Evolutionary conservation across 2,329 filamentous ascomycete species (phyloP).

Genomic region (Botrytis paeoniae): DNA sequence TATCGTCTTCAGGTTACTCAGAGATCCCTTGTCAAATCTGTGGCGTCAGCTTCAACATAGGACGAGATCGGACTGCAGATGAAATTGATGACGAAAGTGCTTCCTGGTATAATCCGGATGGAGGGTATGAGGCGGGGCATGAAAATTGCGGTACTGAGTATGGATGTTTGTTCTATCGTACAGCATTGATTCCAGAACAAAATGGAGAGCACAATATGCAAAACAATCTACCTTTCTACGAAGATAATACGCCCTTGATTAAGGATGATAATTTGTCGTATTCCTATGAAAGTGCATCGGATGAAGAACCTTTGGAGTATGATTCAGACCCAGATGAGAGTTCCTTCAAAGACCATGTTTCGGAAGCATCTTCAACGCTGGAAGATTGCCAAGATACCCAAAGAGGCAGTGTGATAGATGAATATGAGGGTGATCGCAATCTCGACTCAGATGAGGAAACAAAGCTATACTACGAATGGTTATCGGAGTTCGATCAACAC

Average conservation of each 20-base stretch:
- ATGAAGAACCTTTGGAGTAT: not conserved
- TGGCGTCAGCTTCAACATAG: not conserved
- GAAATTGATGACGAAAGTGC: not conserved
- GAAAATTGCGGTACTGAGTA: not conserved
- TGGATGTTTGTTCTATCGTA: not conserved
- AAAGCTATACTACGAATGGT: not conserved
- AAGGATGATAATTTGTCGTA: not conserved
- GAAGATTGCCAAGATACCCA: not conserved
- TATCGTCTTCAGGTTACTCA: not conserved
- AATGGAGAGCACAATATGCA: not conserved
- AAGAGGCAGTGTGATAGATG: not conserved
- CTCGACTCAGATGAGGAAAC: not conserved
- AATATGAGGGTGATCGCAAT: fast-evolving
- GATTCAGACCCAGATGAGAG: not conserved
- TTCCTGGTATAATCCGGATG: not conserved
- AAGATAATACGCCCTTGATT: not conserved
- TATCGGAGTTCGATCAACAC: not conserved
- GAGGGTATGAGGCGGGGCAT: not conserved
- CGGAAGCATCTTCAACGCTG: not conserved
- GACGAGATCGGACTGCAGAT: not conserved
- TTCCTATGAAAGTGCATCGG: not conserved
- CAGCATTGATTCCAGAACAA: not conserved
- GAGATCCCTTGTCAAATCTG: not conserved
- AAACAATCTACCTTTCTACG: not conserved
- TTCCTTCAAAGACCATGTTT: not conserved